Evolutionary conservation across 345 rosid genomes (phyloP), one percentile per base, ranked within the genome.

Genomic region (Arabidopsis arenosa): DNA sequence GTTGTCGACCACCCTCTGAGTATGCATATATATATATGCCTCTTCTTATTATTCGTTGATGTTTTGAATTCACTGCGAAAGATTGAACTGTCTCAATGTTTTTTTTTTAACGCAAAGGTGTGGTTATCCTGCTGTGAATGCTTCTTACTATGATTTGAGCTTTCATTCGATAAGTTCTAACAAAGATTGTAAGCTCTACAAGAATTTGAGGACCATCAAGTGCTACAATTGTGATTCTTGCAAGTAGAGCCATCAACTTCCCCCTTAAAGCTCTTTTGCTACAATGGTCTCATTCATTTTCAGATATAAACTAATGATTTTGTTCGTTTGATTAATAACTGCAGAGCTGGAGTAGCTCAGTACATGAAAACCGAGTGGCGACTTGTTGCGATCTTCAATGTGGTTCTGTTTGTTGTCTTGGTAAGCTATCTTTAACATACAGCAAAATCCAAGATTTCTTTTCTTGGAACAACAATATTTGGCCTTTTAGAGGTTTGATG

Each of bases 301-400:
- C 59, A 14, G 52, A 39, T 53, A 61, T 23, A 45, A 35, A 57
- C 78, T 62, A 26, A 57, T 26, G 7, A 23, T 49, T 39, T 8
- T 73, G 30, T 62, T 21, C 41, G 18, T 60, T 65, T 26, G 4
- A 21, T 55, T 61, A 35, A 33, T 57, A 43, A 49, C 59, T 40
- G 32, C 76, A 94, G 98, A 87, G 98, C 97, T 13, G 98, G 97
- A 74, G 98, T 94, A 55, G 98, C 98, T 60, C 95, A 94, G 65
- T 91, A 88, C 85, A 90, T 91, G 97, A 91, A 90, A 84, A 90
- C 80, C 2, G 96, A 88, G 78, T 94, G 98, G 97, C 74, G 96
- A 72, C 86, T 90, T 56, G 95, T 94, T 26, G 98, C 98, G 8
- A 85, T 90, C 76, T 90, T 90, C 77, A 88, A 94, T 62, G 82